A percentile compares a stretch with the other conserved stretches of the same genome.
Conservation (phyloP, 129 eudicot species). For the Tagetes erecta region DNA sequence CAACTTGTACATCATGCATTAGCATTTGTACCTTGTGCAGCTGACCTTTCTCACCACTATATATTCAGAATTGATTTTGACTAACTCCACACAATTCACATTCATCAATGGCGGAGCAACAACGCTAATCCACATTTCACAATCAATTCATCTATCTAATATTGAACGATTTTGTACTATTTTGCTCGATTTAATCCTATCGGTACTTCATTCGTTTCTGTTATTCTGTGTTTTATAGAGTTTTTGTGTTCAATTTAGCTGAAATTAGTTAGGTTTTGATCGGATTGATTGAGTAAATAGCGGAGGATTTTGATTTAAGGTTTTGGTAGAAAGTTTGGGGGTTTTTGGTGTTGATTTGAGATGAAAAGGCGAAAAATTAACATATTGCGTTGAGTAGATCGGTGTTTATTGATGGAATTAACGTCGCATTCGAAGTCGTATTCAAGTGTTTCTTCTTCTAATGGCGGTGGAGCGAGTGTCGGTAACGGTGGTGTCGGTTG, state of each 20-base stretch:
- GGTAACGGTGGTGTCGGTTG: slow-evolving; percentile 34
- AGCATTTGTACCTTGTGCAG: slow-evolving; percentile 9
- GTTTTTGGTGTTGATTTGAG: slow-evolving; percentile 19
- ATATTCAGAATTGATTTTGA: slow-evolving; percentile 20
- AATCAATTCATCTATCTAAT: slow-evolving; percentile 15
- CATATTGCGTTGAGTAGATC: slow-evolving; percentile 20
- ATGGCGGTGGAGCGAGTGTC: slow-evolving; percentile 23
- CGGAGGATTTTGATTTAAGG: slow-evolving; percentile 18
- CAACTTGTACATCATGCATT: not conserved
- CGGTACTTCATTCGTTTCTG: slow-evolving; percentile 2
- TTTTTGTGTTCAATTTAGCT: not conserved
- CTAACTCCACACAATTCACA: slow-evolving; percentile 16
- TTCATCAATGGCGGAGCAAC: slow-evolving; percentile 32
- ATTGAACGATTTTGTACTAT: not conserved
- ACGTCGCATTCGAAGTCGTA: slow-evolving; percentile 27
- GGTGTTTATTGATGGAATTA: slow-evolving; percentile 29
- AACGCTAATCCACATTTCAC: not conserved
- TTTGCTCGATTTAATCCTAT: not conserved
- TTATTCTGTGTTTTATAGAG: not conserved
- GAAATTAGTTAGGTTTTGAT: not conserved
- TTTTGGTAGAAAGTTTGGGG: slow-evolving; percentile 16
- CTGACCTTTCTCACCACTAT: slow-evolving; percentile 10
- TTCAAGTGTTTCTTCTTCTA: slow-evolving; percentile 29
- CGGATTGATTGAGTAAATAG: slow-evolving; percentile 14
- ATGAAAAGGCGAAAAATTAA: slow-evolving; percentile 30